Base-by-base conservation (phyloP, 2,329 filamentous ascomycete genomes). In the Teratosphaeria viscida region DNA sequence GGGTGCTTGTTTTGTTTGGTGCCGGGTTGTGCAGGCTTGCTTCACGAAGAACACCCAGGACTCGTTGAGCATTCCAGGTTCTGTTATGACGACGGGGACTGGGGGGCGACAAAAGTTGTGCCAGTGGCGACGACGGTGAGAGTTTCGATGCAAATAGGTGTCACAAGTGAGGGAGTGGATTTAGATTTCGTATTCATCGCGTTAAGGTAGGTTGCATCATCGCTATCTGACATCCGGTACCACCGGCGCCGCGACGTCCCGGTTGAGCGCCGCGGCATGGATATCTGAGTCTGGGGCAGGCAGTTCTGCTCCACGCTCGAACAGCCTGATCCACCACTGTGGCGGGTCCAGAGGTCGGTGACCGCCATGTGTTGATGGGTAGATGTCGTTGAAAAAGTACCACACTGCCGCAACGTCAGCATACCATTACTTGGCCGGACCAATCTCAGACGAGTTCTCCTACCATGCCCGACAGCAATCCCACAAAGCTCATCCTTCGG, bases 351-450 rank as follows among this genome's bases (percentile, higher is more conserved):
- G 80, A 0, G 94, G 94, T 59, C 89, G 82, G 57, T 88, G 86
- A 19, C 90, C 90, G 63, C 88, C 85, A 75, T 96, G 89, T 52
- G 96, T 82, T 2, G 91, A 89, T 3, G 94, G 94, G 74, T 96
- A 99, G 16, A 99, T 92, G 73, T 99, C 94, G 61, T 86, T 89
- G 75, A 97, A 96, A 77, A 96, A 99, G 75, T 97, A 99, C 88
- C 92, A 97, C 49, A 97, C 82, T 82, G 56, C 32, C 19, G 32
- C 26, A 14, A 5, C 14, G 19, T 54, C 16, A 27, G n/a, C 26
- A 23, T 49, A 52, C 27, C 26, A 4, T 49, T n/a, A 10, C 12
- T 54, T 27, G 47, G 6, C 49, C 3, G 27, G 12, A 27, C 8
- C 3, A 14, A 12, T 3, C 6, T n/a, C 11, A 27, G 26, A n/a